Base-by-base conservation (phyloP, 2,329 filamentous ascomycete species). In the Massarina eburnea region DNA sequence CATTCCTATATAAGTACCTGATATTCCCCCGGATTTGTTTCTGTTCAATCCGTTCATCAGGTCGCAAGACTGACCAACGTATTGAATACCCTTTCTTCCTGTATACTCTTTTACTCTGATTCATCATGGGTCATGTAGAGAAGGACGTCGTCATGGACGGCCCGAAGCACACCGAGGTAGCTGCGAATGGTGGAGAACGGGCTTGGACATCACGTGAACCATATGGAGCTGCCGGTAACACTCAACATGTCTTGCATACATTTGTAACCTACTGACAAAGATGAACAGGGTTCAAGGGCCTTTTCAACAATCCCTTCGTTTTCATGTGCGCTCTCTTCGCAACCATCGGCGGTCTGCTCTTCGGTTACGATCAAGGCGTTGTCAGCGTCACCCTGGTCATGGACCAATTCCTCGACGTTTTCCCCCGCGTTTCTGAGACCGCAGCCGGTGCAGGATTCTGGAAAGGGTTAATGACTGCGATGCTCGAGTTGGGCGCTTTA, bases 401-500 rank as follows among this genome's bases (percentile, higher is more conserved):
- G 76, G 71, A 76, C 14, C 76, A 78, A 43, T 80, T 80, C 48
- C 62, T 78, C 3, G 62, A 66, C 0, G 66, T 66, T 1, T 79
- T 79, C 42, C 67, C 73, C 9, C 67, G 70, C 12, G 71, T 78
- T 3, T 68, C 71, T 0, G 65, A 69, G 15, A 62, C 61, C 6
- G 67, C 71, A 8, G 58, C 70, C 7, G 75, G 75, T 2, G 68
- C 72, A 2, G 73, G 74, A 4, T 74, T 74, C 53, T 71, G 66
- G 63, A 73, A 73, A 48, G 72, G 72, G 14, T 51, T 74, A 5
- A 62, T 80, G 67, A 80, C 78, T 8, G 78, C 78, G 3, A 80
- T 80, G 76, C 75, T 81, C 39, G 76, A 80, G 48, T 54, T 80
- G 17, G 77, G 78, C n/a, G 78, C 77, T 8, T 61, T 79, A 40